Evolutionary conservation across 1,139 yeast species (phyloP).

Genomic region (Debaryomycetaceae sp.): DNA sequence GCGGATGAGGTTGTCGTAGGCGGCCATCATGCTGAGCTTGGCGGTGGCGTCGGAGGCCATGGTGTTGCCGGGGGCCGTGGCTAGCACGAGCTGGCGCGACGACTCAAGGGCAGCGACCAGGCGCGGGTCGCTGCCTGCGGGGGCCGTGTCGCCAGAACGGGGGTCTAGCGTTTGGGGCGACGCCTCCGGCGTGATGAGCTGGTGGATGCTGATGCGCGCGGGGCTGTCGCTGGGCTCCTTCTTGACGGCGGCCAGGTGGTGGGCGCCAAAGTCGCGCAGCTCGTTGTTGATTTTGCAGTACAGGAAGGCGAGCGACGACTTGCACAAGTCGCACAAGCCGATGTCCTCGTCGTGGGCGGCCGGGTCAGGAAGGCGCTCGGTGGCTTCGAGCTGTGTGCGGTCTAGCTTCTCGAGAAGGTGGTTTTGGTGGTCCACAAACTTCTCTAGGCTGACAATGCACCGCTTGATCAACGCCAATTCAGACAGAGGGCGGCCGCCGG

Average conservation of each 20-base stretch:
- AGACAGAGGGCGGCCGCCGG: not conserved
- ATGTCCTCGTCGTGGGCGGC: conserved; percentile 24
- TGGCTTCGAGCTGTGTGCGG: conserved; percentile 9
- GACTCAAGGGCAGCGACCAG: not conserved
- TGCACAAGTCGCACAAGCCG: conserved; percentile 37
- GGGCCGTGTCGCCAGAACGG: not conserved
- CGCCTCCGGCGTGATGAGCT: conserved; percentile 35
- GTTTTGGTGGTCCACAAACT: conserved; percentile 16
- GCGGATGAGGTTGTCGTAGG: conserved; percentile 14
- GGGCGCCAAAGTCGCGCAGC: conserved; percentile 18
- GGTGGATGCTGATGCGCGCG: conserved; percentile 9
- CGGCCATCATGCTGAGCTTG: conserved; percentile 13
- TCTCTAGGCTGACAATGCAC: conserved; percentile 25
- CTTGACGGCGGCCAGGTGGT: not conserved
- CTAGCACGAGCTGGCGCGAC: not conserved
- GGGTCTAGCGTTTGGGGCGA: conserved; percentile 19
- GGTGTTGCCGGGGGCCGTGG: not conserved
- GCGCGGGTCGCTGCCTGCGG: not conserved
- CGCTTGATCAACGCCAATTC: conserved; percentile 16
- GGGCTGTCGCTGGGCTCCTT: conserved; percentile 1
- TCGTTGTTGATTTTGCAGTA: conserved; percentile 32
- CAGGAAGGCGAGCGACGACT: conserved; percentile 37
- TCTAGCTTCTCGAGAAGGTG: conserved; percentile 9
- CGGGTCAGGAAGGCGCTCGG: conserved; percentile 16
- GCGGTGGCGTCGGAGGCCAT: not conserved